Conservation (phyloP, 2,329 filamentous ascomycete species). For the Didymella segeticola region DNA sequence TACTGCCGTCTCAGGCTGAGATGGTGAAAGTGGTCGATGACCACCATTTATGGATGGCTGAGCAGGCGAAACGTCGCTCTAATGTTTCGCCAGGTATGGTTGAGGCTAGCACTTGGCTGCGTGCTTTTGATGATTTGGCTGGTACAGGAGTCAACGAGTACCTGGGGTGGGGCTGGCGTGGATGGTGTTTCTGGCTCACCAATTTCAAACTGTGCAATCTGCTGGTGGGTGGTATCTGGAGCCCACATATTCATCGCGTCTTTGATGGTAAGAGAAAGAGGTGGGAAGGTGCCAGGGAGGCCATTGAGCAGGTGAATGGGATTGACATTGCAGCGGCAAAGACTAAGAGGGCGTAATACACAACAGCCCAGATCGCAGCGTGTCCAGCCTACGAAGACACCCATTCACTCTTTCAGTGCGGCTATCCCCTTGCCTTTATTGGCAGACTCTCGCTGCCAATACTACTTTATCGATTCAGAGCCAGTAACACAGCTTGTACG, state of each 20-base stretch:
- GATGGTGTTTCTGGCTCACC: slow-evolving; percentile 53
- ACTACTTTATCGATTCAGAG: too few species aligned
- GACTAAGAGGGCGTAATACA: too few species aligned
- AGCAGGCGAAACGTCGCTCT: slow-evolving; percentile 45
- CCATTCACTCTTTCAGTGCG: too few species aligned
- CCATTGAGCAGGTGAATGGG: slow-evolving; percentile 41
- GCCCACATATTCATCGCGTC: slow-evolving; percentile 51
- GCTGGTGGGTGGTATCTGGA: slow-evolving; percentile 50
- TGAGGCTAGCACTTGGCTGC: slow-evolving; percentile 41
- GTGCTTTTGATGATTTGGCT: slow-evolving; percentile 53
- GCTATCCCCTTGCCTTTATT: too few species aligned
- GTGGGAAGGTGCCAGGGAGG: slow-evolving; percentile 52
- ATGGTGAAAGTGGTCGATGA: slow-evolving; percentile 37
- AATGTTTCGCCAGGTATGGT: slow-evolving; percentile 33
- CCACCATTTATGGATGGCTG: slow-evolving; percentile 34
- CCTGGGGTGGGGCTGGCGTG: slow-evolving; percentile 51
- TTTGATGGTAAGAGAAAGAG: slow-evolving; percentile 52
- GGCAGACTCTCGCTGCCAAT: too few species aligned
- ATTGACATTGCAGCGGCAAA: neutral
- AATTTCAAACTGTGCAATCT: slow-evolving; percentile 50
- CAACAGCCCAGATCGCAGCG: too few species aligned
- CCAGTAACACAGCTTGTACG: too few species aligned
- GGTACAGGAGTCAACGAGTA: slow-evolving; percentile 52
- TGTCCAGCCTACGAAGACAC: too few species aligned
- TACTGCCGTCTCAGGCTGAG: slow-evolving; percentile 44